Evolutionary conservation across 768 basidiomycete genomes (phyloP), one percentile per base, ranked within the genome.

Genomic region (Pleurotus giganteus): DNA sequence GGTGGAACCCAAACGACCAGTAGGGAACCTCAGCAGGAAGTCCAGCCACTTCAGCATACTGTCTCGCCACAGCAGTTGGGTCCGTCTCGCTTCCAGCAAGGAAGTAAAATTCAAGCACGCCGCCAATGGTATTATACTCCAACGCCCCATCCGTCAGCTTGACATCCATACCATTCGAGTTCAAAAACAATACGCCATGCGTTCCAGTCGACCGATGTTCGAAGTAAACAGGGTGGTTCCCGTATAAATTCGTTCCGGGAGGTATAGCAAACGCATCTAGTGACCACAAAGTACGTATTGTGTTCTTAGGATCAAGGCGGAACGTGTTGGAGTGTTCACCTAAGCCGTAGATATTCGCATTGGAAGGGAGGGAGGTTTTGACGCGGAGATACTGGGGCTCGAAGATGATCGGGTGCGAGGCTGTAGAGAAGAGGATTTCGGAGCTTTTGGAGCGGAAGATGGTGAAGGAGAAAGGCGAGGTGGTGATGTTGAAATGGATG

Each of bases 111-210:
- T 91, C 89, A 28, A 91, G 66, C 1, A 89, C 78, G 7, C 89
- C 89, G 2, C 89, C 90, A 60, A 93, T 86, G 29, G 81, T 78
- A 57, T 89, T 85, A 66, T 91, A 93, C 70, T 91, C 86, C 56
- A 89, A 66, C 2, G 79, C 67, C 5, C 75, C 72, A 44, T 76
- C 71, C 26, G 75, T 77, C 53, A 89, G 70, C 62, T 88, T 88
- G 71, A 91, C 73, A 58, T 91, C 88, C 85, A 90, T 89, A 0
- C 88, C 88, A 58, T 87, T 82, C 9, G 86, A 82, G 64, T 82
- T 88, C 51, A 86, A 75, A 0, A 89, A 65, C 63, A 88, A 81
- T 28, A 89, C 86, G 11, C 80, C 88, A 67, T 89, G 86, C 1
- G 86, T 86, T 6, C 82, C 84, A 0, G 79, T 81, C 6, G 72